phyloP scores from a whole-genome alignment of 176 grass and related monocot species.

The Raddia distichophylla region DNA sequence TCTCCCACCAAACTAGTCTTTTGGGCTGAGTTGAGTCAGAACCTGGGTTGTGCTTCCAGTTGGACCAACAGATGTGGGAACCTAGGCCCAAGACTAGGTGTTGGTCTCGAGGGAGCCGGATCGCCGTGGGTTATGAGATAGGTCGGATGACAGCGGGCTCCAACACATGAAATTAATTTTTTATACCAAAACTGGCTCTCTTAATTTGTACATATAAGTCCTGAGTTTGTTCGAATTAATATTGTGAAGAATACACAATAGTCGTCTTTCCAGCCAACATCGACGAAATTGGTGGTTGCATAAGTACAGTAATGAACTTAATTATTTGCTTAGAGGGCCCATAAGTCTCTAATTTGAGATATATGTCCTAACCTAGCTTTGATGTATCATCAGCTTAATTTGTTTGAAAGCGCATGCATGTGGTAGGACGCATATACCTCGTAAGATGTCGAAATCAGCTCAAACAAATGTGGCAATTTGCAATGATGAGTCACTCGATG shows the following conservation, averaged over 20 bases:
- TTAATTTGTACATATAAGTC: no score
- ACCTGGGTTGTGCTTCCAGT: no score
- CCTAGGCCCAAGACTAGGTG: no score
- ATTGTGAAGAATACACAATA: not conserved
- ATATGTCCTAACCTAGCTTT: not conserved
- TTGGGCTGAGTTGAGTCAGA: no score
- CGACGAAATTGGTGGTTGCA: not conserved
- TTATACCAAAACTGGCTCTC: no score
- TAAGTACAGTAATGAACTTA: not conserved
- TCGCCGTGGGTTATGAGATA: no score
- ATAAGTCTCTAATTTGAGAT: not conserved
- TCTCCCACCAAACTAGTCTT: no score
- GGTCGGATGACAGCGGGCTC: no score
- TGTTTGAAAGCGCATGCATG: not conserved
- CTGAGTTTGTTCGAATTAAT: not conserved
- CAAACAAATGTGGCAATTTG: not conserved
- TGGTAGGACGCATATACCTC: not conserved
- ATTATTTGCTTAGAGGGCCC: not conserved
- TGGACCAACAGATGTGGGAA: no score
- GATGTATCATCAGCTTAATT: not conserved
- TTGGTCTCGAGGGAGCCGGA: no score
- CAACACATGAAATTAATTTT: no score
- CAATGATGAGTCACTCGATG: not conserved
- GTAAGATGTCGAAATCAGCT: not conserved
- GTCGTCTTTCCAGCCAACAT: not conserved